Base-by-base conservation (phyloP, 1,284 basidiomycete genomes). In the Athelia psychrophila region DNA sequence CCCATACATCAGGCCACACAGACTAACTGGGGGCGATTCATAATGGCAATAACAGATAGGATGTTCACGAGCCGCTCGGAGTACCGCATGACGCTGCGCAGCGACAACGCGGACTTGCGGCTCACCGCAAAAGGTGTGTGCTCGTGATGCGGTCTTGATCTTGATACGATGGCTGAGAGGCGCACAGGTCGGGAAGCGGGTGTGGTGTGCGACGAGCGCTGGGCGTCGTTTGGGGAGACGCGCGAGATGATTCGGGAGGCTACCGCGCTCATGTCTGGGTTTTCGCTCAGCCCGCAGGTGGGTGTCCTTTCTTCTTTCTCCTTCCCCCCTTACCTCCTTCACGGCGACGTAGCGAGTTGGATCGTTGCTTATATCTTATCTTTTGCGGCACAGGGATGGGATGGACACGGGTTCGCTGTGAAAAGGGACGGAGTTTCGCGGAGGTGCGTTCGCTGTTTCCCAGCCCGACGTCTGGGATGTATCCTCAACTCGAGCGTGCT, bases 31-130 rank as follows among this genome's bases (percentile, higher is more conserved):
- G 12, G n/a, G 27, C 18, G 12, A 20, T 18, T 13, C 19, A 32
- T 42, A n/a, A 56, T 40, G 13, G n/a, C n/a, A n/a, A n/a, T n/a
- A n/a, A 27, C 57, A 93, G 91, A 95, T 61, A 87, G 93, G 33
- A 95, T 95, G 92, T 95, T 95, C 66, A 95, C 93, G 0, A 90
- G 90, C 19, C 79, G 93, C 44, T 91, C 89, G 30, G 93, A 96
- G 62, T 96, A 93, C 63, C 81, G 93, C 24, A 85, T 96, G 79
- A 86, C 87, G 0, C 78, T 95, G 42, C 77, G 93, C 44, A 86
- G 89, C 48, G 93, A 96, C 69, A 95, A 96, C 57, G 93, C 93
- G 2, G 93, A 95, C 69, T 50, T 83, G 50, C 78, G 93, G 32
- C 70, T 96, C 50, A 95, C 93, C 0, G 78, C 80, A 58, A 84